These are phyloP conservation scores for Nymphaea thermarum DNA, from an alignment of 164 flowering plant genomes.

Conservation along the genomic window DNA sequence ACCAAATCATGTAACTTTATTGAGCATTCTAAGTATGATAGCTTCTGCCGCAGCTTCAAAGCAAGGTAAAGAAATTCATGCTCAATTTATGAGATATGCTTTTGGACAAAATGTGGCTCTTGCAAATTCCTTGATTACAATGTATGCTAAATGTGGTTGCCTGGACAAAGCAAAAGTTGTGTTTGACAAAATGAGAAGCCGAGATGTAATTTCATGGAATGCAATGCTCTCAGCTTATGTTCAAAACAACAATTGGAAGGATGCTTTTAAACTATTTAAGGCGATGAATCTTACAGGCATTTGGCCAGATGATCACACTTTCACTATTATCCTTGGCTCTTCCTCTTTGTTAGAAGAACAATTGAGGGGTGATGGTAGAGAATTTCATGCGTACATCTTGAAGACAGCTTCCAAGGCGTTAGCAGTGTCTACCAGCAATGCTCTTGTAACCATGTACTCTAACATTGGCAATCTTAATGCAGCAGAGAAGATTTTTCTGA, in stretches of 20 bases:
- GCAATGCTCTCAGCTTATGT: conserved; percentile 22
- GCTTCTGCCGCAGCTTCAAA: conserved; percentile 15
- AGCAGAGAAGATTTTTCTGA: conserved; percentile 18
- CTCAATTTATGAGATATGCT: conserved; percentile 12
- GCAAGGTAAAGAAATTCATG: conserved; percentile 21
- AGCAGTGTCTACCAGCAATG: conserved; percentile 12
- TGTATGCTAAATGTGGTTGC: conserved; percentile 25
- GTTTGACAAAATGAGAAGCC: conserved; percentile 12
- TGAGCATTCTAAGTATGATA: conserved; percentile 20
- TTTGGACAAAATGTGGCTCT: conserved; percentile 16
- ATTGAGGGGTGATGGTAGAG: conserved; percentile 10
- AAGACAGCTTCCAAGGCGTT: conserved; percentile 4
- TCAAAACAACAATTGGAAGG: conserved; percentile 14
- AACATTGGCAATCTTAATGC: conserved; percentile 9
- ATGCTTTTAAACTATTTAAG: conserved; percentile 15
- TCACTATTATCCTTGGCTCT: conserved; percentile 16
- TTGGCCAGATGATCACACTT: conserved; percentile 19
- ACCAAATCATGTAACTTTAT: conserved; percentile 24
- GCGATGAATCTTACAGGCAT: conserved; percentile 15
- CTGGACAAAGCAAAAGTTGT: conserved; percentile 11
- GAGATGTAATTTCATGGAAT: conserved; percentile 26
- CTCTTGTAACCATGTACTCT: conserved; percentile 21
- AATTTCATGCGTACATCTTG: conserved; percentile 23
- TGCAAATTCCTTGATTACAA: conserved; percentile 22
- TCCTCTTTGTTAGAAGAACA: conserved; percentile 3